A percentile compares a stretch with the other conserved stretches of the same genome.
Evolutionary conservation across 352 stramenopile genomes (phyloP).

Genomic region (Phytophthora pistaciae): DNA sequence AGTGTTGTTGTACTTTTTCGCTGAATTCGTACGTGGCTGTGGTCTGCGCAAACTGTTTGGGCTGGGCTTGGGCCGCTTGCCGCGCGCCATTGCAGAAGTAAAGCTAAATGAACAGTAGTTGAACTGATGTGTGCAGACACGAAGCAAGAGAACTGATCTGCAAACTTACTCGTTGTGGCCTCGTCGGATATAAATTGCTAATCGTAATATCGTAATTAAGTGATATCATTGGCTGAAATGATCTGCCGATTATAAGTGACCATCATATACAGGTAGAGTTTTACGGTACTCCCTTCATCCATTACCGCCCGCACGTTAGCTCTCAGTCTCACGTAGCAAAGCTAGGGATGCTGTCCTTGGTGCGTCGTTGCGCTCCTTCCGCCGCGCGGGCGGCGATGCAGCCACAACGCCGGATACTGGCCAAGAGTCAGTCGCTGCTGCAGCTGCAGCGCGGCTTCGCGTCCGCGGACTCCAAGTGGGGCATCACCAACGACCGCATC

Average conservation of each 20-base stretch:
- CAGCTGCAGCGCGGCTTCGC: conserved; percentile 31
- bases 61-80: too few relatives aligned
- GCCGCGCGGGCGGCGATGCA: conserved; percentile 7
- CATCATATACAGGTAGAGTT: not conserved
- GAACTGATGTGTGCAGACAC: too few relatives aligned
- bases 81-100: too few relatives aligned
- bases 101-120: too few relatives aligned
- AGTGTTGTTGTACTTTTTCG: too few relatives aligned
- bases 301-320: not conserved
- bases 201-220: not conserved
- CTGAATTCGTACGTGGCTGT: too few relatives aligned
- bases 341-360: conserved; percentile 20
- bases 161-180: too few relatives aligned
- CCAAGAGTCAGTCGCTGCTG: conserved; percentile 9
- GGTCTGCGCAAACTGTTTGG: too few relatives aligned
- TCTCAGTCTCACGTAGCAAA: conserved; percentile 12
- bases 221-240: not conserved
- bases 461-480: conserved; percentile 49
- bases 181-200: not conserved
- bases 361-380: conserved; percentile 19
- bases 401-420: conserved; percentile 5
- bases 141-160: too few relatives aligned
- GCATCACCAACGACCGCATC: conserved; percentile 74
- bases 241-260: not conserved
- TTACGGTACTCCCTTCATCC: not conserved